Evolutionary conservation across 345 rosid genomes (phyloP).

Genomic region (Bruguiera sexangula): DNA sequence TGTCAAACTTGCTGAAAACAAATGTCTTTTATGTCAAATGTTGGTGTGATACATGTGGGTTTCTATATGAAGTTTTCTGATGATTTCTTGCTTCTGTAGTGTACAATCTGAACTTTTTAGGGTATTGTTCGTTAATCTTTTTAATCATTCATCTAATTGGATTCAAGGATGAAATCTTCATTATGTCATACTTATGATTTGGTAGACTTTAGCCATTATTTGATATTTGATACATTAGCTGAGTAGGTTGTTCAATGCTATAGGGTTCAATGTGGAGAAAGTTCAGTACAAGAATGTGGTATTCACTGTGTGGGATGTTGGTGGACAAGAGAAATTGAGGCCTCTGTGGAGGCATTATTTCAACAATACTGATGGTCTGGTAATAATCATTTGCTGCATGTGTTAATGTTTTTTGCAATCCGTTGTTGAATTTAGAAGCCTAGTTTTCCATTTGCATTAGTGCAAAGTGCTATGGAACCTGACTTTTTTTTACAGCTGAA

Average conservation of each 20-base stretch:
- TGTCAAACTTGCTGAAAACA: background rate
- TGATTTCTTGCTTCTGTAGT: background rate
- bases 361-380: constrained; percentile 97
- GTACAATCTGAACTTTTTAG: background rate
- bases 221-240: constrained; percentile 4
- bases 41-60: background rate
- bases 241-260: constrained; percentile 17
- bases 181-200: background rate
- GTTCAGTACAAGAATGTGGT: constrained; percentile 98
- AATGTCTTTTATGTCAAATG: background rate
- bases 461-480: background rate
- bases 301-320: constrained; percentile 99
- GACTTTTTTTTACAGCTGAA: background rate
- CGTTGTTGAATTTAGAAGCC: background rate
- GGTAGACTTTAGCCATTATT: background rate
- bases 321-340: constrained; percentile 97
- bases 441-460: background rate
- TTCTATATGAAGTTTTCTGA: background rate
- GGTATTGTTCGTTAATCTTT: background rate
- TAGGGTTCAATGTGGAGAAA: constrained; percentile 99
- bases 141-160: background rate
- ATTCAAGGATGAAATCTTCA: background rate
- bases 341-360: constrained; percentile 99
- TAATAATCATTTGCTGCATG: constrained; percentile 20
- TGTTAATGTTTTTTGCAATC: background rate